phyloP scores from a whole-genome alignment of 805 yeast species.

The Kluyveromyces aestuarii region DNA sequence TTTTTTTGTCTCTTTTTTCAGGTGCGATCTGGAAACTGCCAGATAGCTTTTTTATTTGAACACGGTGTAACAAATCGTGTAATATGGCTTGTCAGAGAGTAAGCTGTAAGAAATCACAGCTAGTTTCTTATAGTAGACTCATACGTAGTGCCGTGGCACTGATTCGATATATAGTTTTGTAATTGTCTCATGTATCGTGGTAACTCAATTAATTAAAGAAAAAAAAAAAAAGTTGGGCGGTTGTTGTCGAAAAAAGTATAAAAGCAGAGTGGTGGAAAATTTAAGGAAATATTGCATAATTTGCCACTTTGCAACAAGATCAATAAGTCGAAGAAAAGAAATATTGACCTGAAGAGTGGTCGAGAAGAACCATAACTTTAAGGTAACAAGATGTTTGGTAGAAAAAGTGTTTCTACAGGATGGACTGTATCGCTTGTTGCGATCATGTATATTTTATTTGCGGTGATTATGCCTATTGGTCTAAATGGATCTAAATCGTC shows the following conservation, averaged over 20 bases:
- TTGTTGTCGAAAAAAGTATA: background rate
- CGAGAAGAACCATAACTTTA: background rate
- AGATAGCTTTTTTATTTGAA: background rate
- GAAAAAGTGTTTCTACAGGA: conserved; percentile 10
- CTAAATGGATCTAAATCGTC: conserved; percentile 18
- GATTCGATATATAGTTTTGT: background rate
- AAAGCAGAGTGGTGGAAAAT: background rate
- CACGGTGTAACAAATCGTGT: background rate
- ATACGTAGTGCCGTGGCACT: no score
- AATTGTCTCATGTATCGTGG: no score
- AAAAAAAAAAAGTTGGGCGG: background rate
- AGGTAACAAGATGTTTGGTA: background rate
- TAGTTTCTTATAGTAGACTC: no score
- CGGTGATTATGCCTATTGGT: conserved; percentile 23
- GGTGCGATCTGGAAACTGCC: background rate
- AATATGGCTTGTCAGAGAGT: background rate
- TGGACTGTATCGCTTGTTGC: conserved; percentile 42
- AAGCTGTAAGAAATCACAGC: no score
- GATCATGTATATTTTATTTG: conserved; percentile 22
- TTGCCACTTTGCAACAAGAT: background rate
- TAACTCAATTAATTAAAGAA: no score
- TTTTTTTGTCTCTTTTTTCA: background rate
- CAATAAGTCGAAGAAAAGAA: background rate
- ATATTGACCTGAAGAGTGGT: background rate
- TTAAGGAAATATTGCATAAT: background rate